Evolutionary conservation across 805 yeast genomes (phyloP).

Genomic region (Sugiyamaella americana): DNA sequence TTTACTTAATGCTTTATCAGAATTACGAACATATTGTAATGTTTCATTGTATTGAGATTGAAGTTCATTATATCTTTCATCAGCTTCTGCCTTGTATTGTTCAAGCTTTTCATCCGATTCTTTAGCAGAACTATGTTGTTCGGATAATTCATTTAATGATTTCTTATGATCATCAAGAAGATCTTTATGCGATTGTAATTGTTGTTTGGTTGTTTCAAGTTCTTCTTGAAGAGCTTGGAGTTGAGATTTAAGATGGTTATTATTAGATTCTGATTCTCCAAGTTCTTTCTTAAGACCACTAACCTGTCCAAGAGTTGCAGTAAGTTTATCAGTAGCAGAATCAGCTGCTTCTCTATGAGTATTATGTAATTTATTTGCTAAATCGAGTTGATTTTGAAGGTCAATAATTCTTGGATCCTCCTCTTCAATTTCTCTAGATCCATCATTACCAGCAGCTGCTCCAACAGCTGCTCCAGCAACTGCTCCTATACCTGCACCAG

Average conservation of each 20-base stretch:
- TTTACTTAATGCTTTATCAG: slow-evolving; percentile 65
- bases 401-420: slow-evolving; percentile 10
- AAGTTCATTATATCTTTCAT: slow-evolving; percentile 34
- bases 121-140: slow-evolving; percentile 19
- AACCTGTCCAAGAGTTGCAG: slow-evolving; percentile 16
- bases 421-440: slow-evolving; percentile 2
- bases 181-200: slow-evolving; percentile 20
- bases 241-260: slow-evolving; percentile 10
- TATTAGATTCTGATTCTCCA: slow-evolving; percentile 12
- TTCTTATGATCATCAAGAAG: slow-evolving; percentile 23
- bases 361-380: slow-evolving; percentile 17
- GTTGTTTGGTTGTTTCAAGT: slow-evolving; percentile 19
- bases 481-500: slow-evolving; percentile 2
- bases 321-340: slow-evolving; percentile 23
- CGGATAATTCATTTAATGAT: slow-evolving; percentile 20
- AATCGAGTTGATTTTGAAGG: slow-evolving; percentile 9
- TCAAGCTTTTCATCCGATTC: slow-evolving; percentile 18
- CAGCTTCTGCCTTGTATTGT: slow-evolving; percentile 36
- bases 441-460: not conserved
- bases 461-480: slow-evolving; percentile 1
- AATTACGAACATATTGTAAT: slow-evolving; percentile 62
- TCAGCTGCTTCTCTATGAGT: slow-evolving; percentile 28
- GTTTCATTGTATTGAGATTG: slow-evolving; percentile 71
- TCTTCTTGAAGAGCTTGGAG: slow-evolving; percentile 17
- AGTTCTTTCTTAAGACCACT: slow-evolving; percentile 20